Base-by-base conservation (phyloP, 345 rosid genomes). In the Bretschneidera sinensis region DNA sequence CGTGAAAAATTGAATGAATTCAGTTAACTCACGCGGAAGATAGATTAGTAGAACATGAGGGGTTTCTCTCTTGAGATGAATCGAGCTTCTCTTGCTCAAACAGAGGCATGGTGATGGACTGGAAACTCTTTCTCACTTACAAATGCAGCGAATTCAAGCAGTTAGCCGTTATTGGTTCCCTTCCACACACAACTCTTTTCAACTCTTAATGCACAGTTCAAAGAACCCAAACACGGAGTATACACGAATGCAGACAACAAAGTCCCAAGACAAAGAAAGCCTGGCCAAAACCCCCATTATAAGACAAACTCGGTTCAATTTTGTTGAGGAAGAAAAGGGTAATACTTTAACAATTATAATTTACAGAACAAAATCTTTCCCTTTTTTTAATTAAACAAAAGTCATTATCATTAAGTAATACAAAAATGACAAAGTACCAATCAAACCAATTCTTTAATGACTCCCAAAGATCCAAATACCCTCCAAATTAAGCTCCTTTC, bases 41-140 rank as follows among this genome's bases (percentile, higher is more conserved):
- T 13, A 64, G 72, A 76, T 72, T 83, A 68, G 79, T 50, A 60
- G 79, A 70, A 31, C 57, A 54, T 2, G 71, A 17, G 33, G 73
- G 57, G 65, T 75, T 74, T 51, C 70, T 77, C 62, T 86, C 80
- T 54, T 64, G 77, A 56, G 73, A 61, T 49, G 78, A 73, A 59
- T 77, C 86, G 54, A 70, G 55, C 76, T 75, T 71, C 53, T 68
- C 74, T 33, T 64, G 83, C 91, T 92, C 96, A 71, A 78, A 89
- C 67, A 87, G 66, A 77, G 98, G 95, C 98, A 92, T 89, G 81
- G 51, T 69, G 54, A 60, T 69, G 23, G 20, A 21, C 43, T 58
- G 28, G 22, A 47, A 51, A 34, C 16, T 17, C 24, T 51, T 57
- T 57, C 59, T 23, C 24, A 0, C 51, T 71, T 43, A 63, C 54